These are phyloP conservation scores for Geotrichum carabidarum DNA, from an alignment of 1,139 yeast species.

Conservation along the genomic window DNA sequence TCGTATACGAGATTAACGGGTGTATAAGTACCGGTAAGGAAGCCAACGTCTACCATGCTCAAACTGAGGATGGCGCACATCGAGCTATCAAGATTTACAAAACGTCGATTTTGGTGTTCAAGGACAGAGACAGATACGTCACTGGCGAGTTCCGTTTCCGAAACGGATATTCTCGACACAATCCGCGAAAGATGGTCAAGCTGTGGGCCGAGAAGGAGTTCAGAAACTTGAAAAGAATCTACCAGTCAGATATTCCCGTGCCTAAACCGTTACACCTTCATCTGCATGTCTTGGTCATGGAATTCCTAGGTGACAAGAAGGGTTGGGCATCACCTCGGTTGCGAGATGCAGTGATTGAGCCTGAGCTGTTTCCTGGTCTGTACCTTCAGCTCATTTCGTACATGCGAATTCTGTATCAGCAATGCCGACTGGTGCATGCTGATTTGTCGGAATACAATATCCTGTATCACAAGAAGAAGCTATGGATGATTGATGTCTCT, in stretches of 20 bases:
- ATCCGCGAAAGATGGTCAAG: slow-evolving; percentile 95
- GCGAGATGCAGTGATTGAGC: slow-evolving; percentile 54
- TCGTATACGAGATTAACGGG: slow-evolving; percentile 81
- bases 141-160: slow-evolving; percentile 94
- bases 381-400: slow-evolving; percentile 77
- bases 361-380: slow-evolving; percentile 55
- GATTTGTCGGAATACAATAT: slow-evolving; percentile 95
- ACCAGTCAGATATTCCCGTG: slow-evolving; percentile 75
- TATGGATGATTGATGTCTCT: slow-evolving; percentile 92
- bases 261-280: slow-evolving; percentile 88
- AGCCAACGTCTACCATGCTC: slow-evolving; percentile 95
- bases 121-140: slow-evolving; percentile 92
- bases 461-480: slow-evolving; percentile 65
- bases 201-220: slow-evolving; percentile 99
- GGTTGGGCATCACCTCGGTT: slow-evolving; percentile 86
- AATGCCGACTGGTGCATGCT: slow-evolving; percentile 89
- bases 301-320: slow-evolving; percentile 63
- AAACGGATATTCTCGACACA: slow-evolving; percentile 75
- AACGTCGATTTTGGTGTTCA: slow-evolving; percentile 91
- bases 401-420: slow-evolving; percentile 82
- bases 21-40: slow-evolving; percentile 97
- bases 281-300: slow-evolving; percentile 93
- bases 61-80: slow-evolving; percentile 53
- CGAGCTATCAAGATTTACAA: slow-evolving; percentile 90
- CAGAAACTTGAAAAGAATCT: slow-evolving; percentile 77